These are phyloP conservation scores for Stephania yunnanensis DNA, from an alignment of 164 flowering plant species.

Conservation along the genomic window DNA sequence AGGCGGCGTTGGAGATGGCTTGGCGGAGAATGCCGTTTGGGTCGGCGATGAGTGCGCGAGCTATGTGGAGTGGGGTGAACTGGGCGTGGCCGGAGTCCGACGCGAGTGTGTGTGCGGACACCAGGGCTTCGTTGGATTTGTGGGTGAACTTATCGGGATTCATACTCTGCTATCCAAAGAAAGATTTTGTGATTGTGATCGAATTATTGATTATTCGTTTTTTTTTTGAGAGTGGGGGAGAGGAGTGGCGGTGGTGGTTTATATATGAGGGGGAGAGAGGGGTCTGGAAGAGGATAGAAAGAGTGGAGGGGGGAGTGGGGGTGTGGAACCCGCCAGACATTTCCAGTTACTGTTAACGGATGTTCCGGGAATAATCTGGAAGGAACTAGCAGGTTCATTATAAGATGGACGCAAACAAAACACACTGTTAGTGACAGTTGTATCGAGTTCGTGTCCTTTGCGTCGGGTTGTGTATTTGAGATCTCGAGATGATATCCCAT, in stretches of 20 bases:
- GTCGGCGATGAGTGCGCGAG: slow-evolving; percentile 13
- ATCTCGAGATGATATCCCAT: too few species aligned
- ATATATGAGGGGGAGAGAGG: neutral
- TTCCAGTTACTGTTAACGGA: neutral
- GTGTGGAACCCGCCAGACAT: neutral
- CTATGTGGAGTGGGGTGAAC: slow-evolving; percentile 22
- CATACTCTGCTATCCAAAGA: neutral
- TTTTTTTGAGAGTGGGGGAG: neutral
- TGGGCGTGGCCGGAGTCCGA: slow-evolving; percentile 18
- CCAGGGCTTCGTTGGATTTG: slow-evolving; percentile 13
- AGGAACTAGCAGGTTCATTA: neutral
- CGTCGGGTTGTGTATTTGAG: too few species aligned
- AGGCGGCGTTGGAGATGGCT: slow-evolving; percentile 15
- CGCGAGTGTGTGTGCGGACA: slow-evolving; percentile 17
- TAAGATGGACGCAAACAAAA: neutral
- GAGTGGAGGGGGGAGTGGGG: neutral
- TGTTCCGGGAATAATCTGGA: neutral
- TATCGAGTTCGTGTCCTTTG: too few species aligned
- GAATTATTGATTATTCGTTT: too few species aligned
- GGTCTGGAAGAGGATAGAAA: neutral
- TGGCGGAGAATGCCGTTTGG: slow-evolving; percentile 21
- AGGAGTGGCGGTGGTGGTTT: neutral
- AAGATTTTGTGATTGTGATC: neutral
- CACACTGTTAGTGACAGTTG: neutral
- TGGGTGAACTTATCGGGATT: slow-evolving; percentile 16